Percentiles rank a stretch among this genome's conserved stretches.
Conservation (phyloP, 1,284 basidiomycete species). For the Cryptococcus floricola region DNA sequence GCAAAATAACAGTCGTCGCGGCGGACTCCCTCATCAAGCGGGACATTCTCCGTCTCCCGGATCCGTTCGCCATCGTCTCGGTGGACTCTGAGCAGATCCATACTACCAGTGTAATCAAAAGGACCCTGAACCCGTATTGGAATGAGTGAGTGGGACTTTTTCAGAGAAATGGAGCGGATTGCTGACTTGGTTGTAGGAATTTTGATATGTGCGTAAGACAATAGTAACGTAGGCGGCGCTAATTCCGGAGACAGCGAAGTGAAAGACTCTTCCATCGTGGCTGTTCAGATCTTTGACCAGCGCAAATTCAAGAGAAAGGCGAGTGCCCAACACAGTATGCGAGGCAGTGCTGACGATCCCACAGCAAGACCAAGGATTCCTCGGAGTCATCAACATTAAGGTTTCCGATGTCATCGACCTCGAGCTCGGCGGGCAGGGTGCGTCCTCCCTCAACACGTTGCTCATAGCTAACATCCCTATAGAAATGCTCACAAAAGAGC, state of each 20-base stretch:
- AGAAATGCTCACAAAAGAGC: constrained; percentile 75
- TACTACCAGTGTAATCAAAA: constrained; percentile 84
- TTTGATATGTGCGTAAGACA: constrained; percentile 67
- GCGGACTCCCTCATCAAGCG: constrained; percentile 84
- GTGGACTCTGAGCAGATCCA: constrained; percentile 92
- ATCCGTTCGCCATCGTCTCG: constrained; percentile 91
- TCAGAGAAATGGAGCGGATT: neutral
- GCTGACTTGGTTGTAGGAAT: constrained; percentile 48
- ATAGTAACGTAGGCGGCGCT: neutral
- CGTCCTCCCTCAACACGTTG: constrained; percentile 38
- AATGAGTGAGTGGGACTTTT: constrained; percentile 57
- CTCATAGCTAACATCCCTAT: constrained; percentile 4
- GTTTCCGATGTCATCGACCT: constrained; percentile 87
- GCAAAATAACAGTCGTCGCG: constrained; percentile 66
- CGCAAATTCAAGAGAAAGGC: constrained; percentile 87
- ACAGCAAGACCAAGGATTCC: constrained; percentile 70
- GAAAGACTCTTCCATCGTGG: constrained; percentile 83
- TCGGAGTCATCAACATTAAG: constrained; percentile 87
- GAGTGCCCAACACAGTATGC: neutral
- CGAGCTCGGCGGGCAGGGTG: constrained; percentile 82
- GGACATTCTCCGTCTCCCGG: constrained; percentile 85
- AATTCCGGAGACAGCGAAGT: constrained; percentile 59
- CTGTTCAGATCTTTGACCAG: constrained; percentile 95
- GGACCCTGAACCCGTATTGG: constrained; percentile 88
- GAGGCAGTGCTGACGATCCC: neutral